phyloP scores from a whole-genome alignment of 2,329 filamentous ascomycete genomes.

The Aspergillus fumigatus region DNA sequence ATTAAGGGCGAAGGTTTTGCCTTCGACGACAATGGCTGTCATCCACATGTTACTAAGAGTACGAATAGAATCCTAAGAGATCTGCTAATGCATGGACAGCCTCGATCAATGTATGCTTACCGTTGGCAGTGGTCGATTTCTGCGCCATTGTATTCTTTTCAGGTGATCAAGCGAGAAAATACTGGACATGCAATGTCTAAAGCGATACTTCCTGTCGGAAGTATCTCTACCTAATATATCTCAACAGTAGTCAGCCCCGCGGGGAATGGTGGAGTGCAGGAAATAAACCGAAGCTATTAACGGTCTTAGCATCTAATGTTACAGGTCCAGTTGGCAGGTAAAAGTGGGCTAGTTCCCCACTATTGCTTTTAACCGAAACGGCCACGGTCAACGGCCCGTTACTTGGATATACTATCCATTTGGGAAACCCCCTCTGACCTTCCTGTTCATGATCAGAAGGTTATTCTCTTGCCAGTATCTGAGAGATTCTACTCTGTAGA shows the following conservation, averaged over 20 bases:
- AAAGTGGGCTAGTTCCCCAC: neutral
- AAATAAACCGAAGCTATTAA: too few relatives aligned
- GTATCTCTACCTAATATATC: neutral
- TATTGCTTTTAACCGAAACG: neutral
- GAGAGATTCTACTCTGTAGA: too few relatives aligned
- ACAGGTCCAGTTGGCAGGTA: too few relatives aligned
- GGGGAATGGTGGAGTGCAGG: neutral
- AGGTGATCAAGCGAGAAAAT: neutral
- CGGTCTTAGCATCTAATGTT: too few relatives aligned
- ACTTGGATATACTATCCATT: too few relatives aligned
- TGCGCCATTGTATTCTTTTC: neutral
- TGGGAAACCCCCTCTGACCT: too few relatives aligned
- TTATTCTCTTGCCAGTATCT: too few relatives aligned
- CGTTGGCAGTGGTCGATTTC: neutral
- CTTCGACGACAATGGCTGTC: slow-evolving; percentile 51
- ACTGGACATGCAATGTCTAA: too few relatives aligned
- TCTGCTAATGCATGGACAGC: too few relatives aligned
- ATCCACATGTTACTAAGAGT: neutral
- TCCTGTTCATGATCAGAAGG: too few relatives aligned
- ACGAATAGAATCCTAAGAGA: too few relatives aligned
- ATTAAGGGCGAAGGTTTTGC: slow-evolving; percentile 54
- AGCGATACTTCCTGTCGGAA: too few relatives aligned
- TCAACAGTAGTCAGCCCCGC: neutral
- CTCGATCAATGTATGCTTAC: neutral
- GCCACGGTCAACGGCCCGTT: neutral